A percentile compares a stretch with the other conserved stretches of the same genome.
Conservation (phyloP, 257 asterid species). For the Capsicum chinense region DNA sequence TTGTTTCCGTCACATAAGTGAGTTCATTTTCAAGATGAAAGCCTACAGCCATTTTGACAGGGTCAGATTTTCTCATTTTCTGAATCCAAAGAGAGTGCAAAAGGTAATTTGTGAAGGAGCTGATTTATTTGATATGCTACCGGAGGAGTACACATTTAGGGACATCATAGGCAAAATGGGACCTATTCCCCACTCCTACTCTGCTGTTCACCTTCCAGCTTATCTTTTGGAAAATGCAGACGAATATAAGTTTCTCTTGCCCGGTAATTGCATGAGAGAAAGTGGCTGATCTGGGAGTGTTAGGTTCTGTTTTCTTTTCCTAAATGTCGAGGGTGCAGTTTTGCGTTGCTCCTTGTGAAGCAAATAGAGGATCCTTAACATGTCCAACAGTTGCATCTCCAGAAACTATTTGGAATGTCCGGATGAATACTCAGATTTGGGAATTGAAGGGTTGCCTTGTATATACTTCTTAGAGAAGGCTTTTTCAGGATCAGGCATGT, state of each 20-base stretch:
- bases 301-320: constrained; percentile 29
- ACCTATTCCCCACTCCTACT: constrained; percentile 74
- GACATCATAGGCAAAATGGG: constrained; percentile 89
- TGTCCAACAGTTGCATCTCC: constrained; percentile 42
- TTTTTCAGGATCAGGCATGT: constrained; percentile 34
- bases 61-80: constrained; percentile 71
- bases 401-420: constrained; percentile 53
- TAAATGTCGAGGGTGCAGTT: constrained; percentile 51
- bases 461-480: constrained; percentile 43
- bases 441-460: constrained; percentile 29
- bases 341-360: constrained; percentile 40
- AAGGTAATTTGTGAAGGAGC: constrained; percentile 76
- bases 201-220: constrained; percentile 84
- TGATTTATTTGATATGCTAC: constrained; percentile 84
- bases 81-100: constrained; percentile 75
- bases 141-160: constrained; percentile 81
- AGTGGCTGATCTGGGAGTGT: constrained; percentile 50
- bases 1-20: constrained; percentile 68
- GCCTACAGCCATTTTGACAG: constrained; percentile 83
- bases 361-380: constrained; percentile 37
- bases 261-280: constrained; percentile 79
- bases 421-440: constrained; percentile 33
- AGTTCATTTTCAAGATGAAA: constrained; percentile 82
- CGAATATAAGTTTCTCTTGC: constrained; percentile 64
- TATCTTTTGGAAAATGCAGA: constrained; percentile 78